Percentiles rank a stretch among this genome's conserved stretches.
Evolutionary conservation across 83 land plant genomes (phyloP).

Genomic region (Picea engelmannii): DNA sequence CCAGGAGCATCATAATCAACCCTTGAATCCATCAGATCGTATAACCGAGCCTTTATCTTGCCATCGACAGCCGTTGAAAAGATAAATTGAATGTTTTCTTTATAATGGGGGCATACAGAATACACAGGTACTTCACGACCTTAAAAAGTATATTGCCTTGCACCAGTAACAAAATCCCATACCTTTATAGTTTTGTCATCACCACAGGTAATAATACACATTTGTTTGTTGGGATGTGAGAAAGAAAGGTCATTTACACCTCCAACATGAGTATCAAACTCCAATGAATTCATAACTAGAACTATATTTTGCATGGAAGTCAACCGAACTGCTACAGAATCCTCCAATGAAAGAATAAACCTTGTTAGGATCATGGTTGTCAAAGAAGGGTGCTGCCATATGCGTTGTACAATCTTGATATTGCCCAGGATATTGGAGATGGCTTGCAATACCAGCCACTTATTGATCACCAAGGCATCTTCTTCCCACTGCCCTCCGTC

Average conservation of each 20-base stretch:
- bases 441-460: too few species aligned
- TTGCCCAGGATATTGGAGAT: too few species aligned
- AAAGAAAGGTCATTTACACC: slow-evolving; percentile 96
- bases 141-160: slow-evolving; percentile 73
- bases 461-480: too few species aligned
- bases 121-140: slow-evolving; percentile 92
- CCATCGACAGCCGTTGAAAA: slow-evolving; percentile 93
- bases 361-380: too few species aligned
- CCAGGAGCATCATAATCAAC: slow-evolving; percentile 98
- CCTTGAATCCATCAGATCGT: slow-evolving; percentile 84
- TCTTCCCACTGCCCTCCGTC: too few species aligned
- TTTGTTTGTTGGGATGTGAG: slow-evolving; percentile 73
- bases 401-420: too few species aligned
- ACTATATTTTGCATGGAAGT: too few species aligned
- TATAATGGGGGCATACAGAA: slow-evolving; percentile 92
- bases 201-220: slow-evolving; percentile 89
- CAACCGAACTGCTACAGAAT: too few species aligned
- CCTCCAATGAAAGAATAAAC: too few species aligned
- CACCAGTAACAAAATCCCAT: slow-evolving; percentile 79
- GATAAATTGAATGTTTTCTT: slow-evolving; percentile 92
- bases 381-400: too few species aligned
- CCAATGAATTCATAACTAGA: too few species aligned
- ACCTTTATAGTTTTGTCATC: slow-evolving; percentile 97
- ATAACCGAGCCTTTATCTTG: slow-evolving; percentile 93
- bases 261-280: slow-evolving; percentile 96